Conservation (phyloP, 257 asterid genomes). For the Rubia yunnanensis region DNA sequence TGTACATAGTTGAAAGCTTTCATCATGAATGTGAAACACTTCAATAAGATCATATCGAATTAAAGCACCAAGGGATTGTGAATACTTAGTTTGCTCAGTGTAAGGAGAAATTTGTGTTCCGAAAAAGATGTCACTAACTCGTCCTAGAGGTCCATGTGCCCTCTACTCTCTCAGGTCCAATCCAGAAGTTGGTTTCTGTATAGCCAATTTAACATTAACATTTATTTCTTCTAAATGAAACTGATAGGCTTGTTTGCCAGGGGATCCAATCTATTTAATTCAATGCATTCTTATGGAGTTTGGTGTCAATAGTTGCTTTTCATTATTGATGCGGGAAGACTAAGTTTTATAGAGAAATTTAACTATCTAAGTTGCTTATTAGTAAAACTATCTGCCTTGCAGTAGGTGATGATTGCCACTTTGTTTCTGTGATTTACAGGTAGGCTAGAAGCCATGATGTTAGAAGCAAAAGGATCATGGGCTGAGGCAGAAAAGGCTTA, state of each 20-base stretch:
- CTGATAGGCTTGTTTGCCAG: background rate
- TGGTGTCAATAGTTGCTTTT: background rate
- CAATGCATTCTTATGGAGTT: background rate
- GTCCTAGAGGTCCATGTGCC: too few relatives aligned
- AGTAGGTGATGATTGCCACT: background rate
- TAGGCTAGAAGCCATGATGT: conserved; percentile 90
- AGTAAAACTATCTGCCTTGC: background rate
- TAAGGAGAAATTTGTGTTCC: background rate
- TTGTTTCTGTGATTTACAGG: conserved; percentile 36
- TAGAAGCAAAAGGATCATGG: conserved; percentile 89
- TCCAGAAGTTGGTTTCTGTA: background rate
- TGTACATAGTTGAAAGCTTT: background rate
- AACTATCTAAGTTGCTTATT: background rate
- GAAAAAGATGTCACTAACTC: background rate
- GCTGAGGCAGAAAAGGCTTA: conserved; percentile 87
- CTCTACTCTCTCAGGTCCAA: background rate
- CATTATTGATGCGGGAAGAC: background rate
- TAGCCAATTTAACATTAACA: background rate
- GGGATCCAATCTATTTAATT: background rate
- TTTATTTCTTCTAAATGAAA: background rate
- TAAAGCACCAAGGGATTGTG: background rate
- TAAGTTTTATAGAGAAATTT: background rate
- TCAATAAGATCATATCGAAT: background rate
- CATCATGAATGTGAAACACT: too few relatives aligned
- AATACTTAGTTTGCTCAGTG: background rate